Base-by-base conservation (phyloP, 2,329 filamentous ascomycete species). In the Phoma sp. region DNA sequence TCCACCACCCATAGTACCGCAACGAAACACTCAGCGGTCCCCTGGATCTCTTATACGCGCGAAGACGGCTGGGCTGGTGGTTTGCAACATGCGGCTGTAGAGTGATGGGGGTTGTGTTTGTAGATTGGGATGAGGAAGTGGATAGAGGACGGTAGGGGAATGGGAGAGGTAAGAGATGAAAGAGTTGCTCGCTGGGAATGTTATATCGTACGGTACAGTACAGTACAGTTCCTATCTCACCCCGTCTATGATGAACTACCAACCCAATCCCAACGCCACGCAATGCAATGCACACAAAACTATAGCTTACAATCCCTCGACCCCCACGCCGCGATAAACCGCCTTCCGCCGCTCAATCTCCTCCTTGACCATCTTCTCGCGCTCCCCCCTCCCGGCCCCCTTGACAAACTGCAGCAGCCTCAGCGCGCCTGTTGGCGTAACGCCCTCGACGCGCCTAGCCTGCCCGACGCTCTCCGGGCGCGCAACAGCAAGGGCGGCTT, bases 391-490 rank as follows among this genome's bases (percentile, higher is more conserved):
- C 54, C 73, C 73, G 29, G 68, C 72, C 2, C 76, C 78, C 62
- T 79, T 80, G n/a, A 92, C 86, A 71, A 85, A 84, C 22, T 80
- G 81, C 53, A 94, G 75, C 58, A 95, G 70, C 50, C 85, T 68
- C 61, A 83, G 60, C 24, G 80, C 79, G 0, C 81, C 81, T 27
- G 75, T 72, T 0, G 81, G 80, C 56, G 81, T 83, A n/a, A 83
- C 82, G 2, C 94, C 94, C 75, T 99, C 95, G 10, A 97, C 85
- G 13, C 95, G 81, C 43, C 92, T 83, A 29, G 94, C 94, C 82
- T 97, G 95, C 0, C 91, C 94, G 21, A 99, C 81, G 57, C 86
- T 96, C 76, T 96, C 91, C 0, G 95, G 95, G 46, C 85, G 80
- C 1, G 91, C 89, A 2, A 81, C 78, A 55, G 84, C 83, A 32